A percentile compares a stretch with the other conserved stretches of the same genome.
Evolutionary conservation across 768 basidiomycete species (phyloP).

Genomic region (Mycena metata): DNA sequence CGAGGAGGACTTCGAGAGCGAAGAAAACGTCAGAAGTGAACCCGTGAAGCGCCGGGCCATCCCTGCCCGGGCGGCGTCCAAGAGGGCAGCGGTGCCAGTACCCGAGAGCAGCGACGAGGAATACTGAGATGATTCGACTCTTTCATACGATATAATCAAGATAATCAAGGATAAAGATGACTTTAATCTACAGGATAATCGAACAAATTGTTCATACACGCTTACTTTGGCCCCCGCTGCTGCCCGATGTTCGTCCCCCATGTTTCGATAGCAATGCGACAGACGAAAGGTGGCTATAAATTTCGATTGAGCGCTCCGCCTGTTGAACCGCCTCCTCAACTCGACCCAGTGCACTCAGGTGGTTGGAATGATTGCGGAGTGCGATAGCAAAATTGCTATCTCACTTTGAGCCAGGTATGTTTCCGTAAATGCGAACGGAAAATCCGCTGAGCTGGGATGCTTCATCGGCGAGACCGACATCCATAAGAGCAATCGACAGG

Average conservation of each 20-base stretch:
- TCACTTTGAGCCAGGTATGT: not conserved
- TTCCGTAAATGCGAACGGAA: constrained; percentile 10
- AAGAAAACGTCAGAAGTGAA: not conserved
- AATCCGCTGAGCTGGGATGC: constrained; percentile 23
- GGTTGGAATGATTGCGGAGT: constrained; percentile 17
- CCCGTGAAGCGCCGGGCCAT: not conserved
- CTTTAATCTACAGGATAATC: no score
- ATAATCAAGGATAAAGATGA: no score
- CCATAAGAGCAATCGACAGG: constrained; percentile 18
- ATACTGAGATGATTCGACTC: not conserved
- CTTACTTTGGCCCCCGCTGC: not conserved
- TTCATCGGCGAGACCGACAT: constrained; percentile 14
- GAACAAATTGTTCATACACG: not conserved
- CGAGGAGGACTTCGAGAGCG: constrained; percentile 2
- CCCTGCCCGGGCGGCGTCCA: constrained; percentile 12
- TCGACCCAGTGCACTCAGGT: not conserved
- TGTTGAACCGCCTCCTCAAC: not conserved
- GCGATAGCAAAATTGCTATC: constrained; percentile 23
- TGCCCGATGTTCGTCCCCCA: not conserved
- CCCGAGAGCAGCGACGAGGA: constrained; percentile 12
- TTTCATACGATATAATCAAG: no score
- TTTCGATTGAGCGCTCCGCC: constrained; percentile 5
- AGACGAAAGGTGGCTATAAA: not conserved
- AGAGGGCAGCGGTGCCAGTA: not conserved
- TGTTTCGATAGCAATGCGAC: not conserved